phyloP scores from a whole-genome alignment of 305 asterid species.

The Rubia tinctorum region DNA sequence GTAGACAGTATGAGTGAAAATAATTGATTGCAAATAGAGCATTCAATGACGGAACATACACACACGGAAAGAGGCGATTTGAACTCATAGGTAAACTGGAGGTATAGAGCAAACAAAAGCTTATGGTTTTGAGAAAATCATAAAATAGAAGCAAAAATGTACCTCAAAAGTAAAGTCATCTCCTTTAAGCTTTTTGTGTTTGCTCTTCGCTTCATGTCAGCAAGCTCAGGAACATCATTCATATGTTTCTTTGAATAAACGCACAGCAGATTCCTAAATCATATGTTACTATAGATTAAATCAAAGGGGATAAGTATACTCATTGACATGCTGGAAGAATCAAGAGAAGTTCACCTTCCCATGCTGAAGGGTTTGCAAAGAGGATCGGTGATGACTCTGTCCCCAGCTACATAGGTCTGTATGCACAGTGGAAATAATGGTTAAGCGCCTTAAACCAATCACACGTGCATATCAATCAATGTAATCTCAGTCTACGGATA shows the following conservation, averaged over 20 bases:
- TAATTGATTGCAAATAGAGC: too few species aligned
- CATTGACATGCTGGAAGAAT: constrained; percentile 20
- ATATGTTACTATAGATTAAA: neutral
- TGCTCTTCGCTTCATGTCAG: constrained; percentile 82
- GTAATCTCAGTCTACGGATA: constrained; percentile 17
- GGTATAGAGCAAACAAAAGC: neutral
- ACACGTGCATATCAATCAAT: constrained; percentile 12
- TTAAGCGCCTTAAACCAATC: constrained; percentile 13
- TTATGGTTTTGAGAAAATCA: neutral
- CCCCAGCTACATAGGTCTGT: constrained; percentile 95
- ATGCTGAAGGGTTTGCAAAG: constrained; percentile 98
- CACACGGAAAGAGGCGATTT: too few species aligned
- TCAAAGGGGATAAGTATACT: neutral
- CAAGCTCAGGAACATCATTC: constrained; percentile 80
- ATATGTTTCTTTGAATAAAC: constrained; percentile 93
- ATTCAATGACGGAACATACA: too few species aligned
- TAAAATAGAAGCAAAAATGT: constrained; percentile 3
- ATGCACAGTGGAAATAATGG: constrained; percentile 28
- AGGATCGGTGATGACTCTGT: constrained; percentile 95
- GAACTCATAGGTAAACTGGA: too few species aligned
- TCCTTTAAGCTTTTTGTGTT: constrained; percentile 95
- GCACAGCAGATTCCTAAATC: constrained; percentile 80
- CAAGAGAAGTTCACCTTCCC: constrained; percentile 66
- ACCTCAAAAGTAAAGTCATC: constrained; percentile 92
- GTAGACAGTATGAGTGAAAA: too few species aligned